These are phyloP conservation scores for Lignosus rhinocerotis DNA, from an alignment of 1,284 basidiomycete species.

Conservation along the genomic window DNA sequence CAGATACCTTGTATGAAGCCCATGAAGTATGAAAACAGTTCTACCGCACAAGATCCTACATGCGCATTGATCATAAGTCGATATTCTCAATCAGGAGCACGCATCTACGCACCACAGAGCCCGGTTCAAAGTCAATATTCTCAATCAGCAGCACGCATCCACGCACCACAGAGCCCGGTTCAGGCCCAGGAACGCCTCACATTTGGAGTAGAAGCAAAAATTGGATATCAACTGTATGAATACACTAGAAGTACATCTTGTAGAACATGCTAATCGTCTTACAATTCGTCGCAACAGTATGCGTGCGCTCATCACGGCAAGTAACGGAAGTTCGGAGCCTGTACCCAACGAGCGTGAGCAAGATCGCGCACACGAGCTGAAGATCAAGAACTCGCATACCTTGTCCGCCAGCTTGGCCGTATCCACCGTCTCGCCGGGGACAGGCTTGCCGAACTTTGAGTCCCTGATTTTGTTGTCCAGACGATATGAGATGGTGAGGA, in stretches of 20 bases:
- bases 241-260: slow-evolving; percentile 6
- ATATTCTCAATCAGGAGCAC: not conserved
- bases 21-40: too few species aligned
- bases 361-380: not conserved
- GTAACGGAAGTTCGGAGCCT: not conserved
- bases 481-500: slow-evolving; percentile 64
- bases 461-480: slow-evolving; percentile 62
- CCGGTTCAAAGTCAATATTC: too few species aligned
- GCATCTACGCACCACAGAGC: too few species aligned
- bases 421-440: slow-evolving; percentile 21
- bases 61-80: too few species aligned
- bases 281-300: not conserved
- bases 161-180: too few species aligned
- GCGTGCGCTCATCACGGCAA: not conserved
- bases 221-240: not conserved
- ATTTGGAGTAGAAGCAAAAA: too few species aligned
- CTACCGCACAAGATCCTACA: too few species aligned
- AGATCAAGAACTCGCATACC: not conserved
- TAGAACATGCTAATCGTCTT: too few species aligned
- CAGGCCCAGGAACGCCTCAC: too few species aligned
- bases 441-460: slow-evolving; percentile 51
- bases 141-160: too few species aligned
- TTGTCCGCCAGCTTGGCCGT: not conserved
- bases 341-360: not conserved
- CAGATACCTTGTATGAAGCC: not conserved